Evolutionary conservation across 345 rosid species (phyloP).

Genomic region (Citrus mangshanensis): DNA sequence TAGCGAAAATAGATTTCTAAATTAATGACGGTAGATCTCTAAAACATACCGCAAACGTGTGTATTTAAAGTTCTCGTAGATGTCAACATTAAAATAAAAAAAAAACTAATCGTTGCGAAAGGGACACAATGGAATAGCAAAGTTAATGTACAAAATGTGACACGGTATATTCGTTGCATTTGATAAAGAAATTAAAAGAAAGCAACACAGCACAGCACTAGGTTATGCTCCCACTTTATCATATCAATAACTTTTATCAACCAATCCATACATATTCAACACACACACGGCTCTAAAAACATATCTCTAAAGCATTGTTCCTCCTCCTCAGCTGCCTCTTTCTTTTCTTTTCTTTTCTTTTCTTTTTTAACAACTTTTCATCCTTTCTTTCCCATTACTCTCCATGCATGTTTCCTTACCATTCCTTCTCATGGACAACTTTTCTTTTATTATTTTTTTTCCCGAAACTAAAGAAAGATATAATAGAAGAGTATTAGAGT

Average conservation of each 20-base stretch:
- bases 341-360: not conserved
- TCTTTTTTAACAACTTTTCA: not conserved
- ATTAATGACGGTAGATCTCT: no score
- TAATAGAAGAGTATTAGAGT: not conserved
- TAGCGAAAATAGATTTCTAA: no score
- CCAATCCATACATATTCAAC: slow-evolving; percentile 11
- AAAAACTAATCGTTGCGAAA: not conserved
- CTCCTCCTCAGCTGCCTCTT: slow-evolving; percentile 12
- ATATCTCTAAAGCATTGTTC: slow-evolving; percentile 16
- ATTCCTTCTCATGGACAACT: not conserved
- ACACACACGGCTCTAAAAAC: not conserved
- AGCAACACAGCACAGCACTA: slow-evolving; percentile 5
- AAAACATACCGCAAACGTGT: no score
- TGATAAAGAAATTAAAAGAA: not conserved
- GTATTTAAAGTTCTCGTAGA: no score
- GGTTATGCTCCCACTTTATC: slow-evolving; percentile 18
- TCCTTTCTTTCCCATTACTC: not conserved
- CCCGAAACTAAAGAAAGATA: not conserved
- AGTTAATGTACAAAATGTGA: not conserved
- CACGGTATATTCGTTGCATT: not conserved
- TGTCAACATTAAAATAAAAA: no score
- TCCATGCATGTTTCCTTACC: not conserved
- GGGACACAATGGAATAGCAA: not conserved
- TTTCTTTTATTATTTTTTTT: not conserved
- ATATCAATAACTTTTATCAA: not conserved